Conservation (phyloP, 352 stramenopile genomes). For the Globisporangium mamillatum region DNA sequence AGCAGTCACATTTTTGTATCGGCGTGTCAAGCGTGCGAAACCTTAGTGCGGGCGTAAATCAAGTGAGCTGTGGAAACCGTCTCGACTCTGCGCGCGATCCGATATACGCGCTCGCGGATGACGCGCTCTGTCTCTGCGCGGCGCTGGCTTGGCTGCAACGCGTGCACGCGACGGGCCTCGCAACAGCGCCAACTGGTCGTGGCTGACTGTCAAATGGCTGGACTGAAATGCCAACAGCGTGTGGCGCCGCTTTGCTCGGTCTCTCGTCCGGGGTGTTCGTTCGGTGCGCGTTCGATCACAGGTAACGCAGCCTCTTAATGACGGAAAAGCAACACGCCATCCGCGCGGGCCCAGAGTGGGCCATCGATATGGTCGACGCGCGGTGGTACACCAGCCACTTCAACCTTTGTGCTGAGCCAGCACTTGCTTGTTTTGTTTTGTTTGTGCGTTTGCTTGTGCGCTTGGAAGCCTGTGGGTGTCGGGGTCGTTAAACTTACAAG, state of each 20-base stretch:
- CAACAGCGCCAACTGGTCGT: neutral
- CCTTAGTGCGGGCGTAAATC: conserved; percentile 9
- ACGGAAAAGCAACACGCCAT: neutral
- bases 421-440: neutral
- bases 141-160: neutral
- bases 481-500: neutral
- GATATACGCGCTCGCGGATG: neutral
- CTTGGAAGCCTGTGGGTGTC: neutral
- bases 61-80: neutral
- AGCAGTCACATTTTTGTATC: neutral
- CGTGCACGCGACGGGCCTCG: neutral
- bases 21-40: neutral
- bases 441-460: neutral
- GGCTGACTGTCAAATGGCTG: neutral
- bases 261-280: conserved; percentile 1
- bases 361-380: conserved; percentile 3
- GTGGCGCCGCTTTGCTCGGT: neutral
- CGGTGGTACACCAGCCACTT: conserved; percentile 1
- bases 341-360: neutral
- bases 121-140: neutral
- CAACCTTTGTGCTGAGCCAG: neutral
- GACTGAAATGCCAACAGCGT: neutral
- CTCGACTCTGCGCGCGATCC: neutral
- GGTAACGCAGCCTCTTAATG: conserved; percentile 3
- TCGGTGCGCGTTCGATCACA: neutral